Base-by-base conservation (phyloP, 108 stramenopile species). In the Nitzschia putrida region DNA sequence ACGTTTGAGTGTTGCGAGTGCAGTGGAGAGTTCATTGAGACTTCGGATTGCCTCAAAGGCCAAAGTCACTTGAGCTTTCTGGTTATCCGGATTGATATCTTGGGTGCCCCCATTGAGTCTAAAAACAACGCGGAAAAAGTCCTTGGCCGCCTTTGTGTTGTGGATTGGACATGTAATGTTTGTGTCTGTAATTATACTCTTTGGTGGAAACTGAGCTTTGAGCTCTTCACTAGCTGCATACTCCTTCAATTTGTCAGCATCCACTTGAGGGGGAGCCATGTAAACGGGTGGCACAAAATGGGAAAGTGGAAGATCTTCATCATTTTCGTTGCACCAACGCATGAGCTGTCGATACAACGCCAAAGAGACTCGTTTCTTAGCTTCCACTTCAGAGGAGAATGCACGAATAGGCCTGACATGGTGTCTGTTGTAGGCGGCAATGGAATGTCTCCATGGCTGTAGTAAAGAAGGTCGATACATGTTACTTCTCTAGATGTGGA, bases 301-400 rank as follows among this genome's bases (percentile, higher is more conserved):
- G 12, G 67, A 47, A 25, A 89, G 77, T 14, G 91, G 91, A 14
- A 92, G 66, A 38, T 72, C 73, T 11, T 76, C 47, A 37, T 83
- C 72, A 40, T 60, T 78, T 7, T 72, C 74, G 26, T 78, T 51
- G 67, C 85, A 85, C 91, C 91, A 92, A 45, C 63, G 69, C 7
- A 89, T 49, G 11, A 92, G 76, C 42, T 88, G 85, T 20, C 91
- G 85, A 56, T 92, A 92, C 55, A 92, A 76, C 7, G 88, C 82
- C 39, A 69, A 45, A 24, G 85, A 40, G 45, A 92, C 47, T 23
- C 76, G 67, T 50, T 51, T 20, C 11, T 68, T 54, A 51, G 22
- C 26, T 23, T 26, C 55, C 21, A 38, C 41, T 56, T 54, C 41
- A n/a, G 53, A 25, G 13, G 63, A 22, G 1, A 42, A 64, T 24